phyloP scores from a whole-genome alignment of 371 early-diverging fungal species.

The Funneliformis caledonium region DNA sequence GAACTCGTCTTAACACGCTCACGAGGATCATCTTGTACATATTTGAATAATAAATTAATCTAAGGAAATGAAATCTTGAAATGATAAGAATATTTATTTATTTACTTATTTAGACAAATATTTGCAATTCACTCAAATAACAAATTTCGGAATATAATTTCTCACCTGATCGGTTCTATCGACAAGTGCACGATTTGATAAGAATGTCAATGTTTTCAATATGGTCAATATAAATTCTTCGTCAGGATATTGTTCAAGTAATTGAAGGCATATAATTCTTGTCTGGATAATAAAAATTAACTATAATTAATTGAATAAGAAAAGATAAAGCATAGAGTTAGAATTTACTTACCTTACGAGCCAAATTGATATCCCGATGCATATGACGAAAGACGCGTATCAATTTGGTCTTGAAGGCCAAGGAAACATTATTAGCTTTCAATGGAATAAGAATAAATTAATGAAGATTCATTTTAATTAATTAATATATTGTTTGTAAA shows the following conservation, averaged over 20 bases:
- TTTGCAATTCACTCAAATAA: background rate
- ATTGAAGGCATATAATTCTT: constrained; percentile 14
- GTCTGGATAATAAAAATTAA: background rate
- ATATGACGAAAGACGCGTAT: constrained; percentile 34
- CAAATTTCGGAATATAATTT: background rate
- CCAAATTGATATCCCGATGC: constrained; percentile 33
- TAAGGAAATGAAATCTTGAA: background rate
- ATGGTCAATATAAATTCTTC: constrained; percentile 15
- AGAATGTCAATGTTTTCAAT: constrained; percentile 29
- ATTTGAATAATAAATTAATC: constrained; percentile 31
- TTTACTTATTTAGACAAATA: background rate
- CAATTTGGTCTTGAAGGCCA: constrained; percentile 24
- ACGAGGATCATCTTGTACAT: constrained; percentile 11
- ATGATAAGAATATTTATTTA: background rate
- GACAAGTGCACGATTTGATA: constrained; percentile 29
- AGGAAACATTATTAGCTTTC: background rate
- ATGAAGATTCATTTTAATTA: background rate
- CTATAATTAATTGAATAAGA: constrained; percentile 7
- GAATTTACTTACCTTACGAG: constrained; percentile 9
- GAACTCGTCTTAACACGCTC: constrained; percentile 16
- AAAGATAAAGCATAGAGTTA: background rate
- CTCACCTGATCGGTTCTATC: constrained; percentile 24
- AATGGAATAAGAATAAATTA: background rate
- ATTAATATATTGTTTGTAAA: background rate
- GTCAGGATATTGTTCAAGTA: constrained; percentile 25